Conservation (phyloP, 1,284 basidiomycete genomes). For the Microbotryum saponariae region DNA sequence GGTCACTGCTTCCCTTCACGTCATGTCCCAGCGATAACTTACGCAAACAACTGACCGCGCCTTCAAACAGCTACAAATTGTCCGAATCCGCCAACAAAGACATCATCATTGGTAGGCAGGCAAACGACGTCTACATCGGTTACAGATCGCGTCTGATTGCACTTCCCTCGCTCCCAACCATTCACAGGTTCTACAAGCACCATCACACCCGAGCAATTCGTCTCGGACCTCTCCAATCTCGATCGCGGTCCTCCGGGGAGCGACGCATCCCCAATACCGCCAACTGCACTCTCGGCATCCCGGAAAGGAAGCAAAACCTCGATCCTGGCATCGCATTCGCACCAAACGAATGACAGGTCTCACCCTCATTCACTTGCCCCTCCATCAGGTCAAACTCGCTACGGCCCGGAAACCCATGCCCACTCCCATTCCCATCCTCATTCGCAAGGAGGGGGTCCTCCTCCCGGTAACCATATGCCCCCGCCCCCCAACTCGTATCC, state of each 20-base stretch:
- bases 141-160: neutral
- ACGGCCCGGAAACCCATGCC: no score
- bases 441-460: no score
- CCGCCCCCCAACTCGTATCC: no score
- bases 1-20: neutral
- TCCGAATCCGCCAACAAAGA: conserved; percentile 71
- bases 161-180: neutral
- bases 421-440: no score
- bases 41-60: neutral
- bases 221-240: conserved; percentile 76
- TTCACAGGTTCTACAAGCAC: conserved; percentile 77
- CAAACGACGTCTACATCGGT: neutral
- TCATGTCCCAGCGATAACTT: neutral
- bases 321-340: no score
- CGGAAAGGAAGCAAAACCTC: neutral
- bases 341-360: no score
- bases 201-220: conserved; percentile 71
- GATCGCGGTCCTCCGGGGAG: conserved; percentile 52
- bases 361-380: no score
- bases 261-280: conserved; percentile 44
- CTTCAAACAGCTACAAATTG: conserved; percentile 64
- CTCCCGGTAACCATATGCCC: no score
- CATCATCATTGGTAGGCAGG: conserved; percentile 70
- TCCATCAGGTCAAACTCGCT: no score
- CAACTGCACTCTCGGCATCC: conserved; percentile 51